Conservation (phyloP, 345 rosid genomes). For the Limnanthes douglasii region DNA sequence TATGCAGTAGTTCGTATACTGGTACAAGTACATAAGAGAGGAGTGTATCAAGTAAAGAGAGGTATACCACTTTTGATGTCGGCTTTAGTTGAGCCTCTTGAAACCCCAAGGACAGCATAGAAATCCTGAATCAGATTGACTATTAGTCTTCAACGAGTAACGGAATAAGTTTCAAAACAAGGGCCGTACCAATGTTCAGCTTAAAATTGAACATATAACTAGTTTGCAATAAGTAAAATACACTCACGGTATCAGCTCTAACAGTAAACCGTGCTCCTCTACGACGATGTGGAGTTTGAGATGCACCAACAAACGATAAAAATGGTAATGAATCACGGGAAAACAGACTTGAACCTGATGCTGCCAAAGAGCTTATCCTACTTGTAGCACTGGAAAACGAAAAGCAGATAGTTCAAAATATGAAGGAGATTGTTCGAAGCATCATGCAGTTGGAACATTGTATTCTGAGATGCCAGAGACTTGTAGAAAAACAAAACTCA, state of each 20-base stretch:
- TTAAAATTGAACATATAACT: no score
- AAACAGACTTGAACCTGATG: constrained; percentile 52
- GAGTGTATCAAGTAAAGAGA: not conserved
- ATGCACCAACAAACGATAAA: constrained; percentile 26
- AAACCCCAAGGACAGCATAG: constrained; percentile 87
- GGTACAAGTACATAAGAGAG: not conserved
- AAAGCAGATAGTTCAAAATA: no score
- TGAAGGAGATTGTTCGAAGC: no score
- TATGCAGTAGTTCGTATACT: no score
- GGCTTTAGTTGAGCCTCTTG: constrained; percentile 79
- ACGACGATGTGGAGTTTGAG: constrained; percentile 23
- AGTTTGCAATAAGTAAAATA: constrained; percentile 3
- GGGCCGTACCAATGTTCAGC: no score
- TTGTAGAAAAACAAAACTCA: not conserved
- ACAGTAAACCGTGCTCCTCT: constrained; percentile 59
- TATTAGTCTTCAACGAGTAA: no score
- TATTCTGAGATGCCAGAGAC: not conserved
- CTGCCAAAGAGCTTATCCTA: constrained; percentile 32
- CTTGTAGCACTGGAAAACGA: constrained; percentile 21
- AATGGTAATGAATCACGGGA: constrained; percentile 39
- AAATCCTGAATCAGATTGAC: constrained; percentile 88
- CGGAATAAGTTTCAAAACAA: no score
- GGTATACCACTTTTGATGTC: constrained; percentile 85
- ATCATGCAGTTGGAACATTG: not conserved
- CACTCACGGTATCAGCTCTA: constrained; percentile 79